Conservation (phyloP, 2,329 filamentous ascomycete species). For the Apiospora arundinis region DNA sequence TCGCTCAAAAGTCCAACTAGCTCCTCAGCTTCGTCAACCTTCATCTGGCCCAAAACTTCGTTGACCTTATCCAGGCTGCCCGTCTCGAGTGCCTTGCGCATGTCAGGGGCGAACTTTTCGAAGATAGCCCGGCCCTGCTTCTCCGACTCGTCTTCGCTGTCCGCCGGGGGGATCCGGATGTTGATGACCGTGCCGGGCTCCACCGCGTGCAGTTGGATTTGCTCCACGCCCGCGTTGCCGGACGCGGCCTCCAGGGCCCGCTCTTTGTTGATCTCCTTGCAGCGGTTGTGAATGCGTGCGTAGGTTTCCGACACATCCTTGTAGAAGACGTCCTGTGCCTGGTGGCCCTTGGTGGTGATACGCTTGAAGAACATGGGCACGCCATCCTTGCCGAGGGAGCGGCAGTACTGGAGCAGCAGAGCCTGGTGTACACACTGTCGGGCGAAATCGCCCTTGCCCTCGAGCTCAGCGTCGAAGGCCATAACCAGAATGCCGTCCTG, state of each 20-base stretch:
- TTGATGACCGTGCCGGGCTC: conserved; percentile 92
- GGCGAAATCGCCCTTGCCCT: conserved; percentile 76
- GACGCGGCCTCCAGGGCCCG: conserved; percentile 55
- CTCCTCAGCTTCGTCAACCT: conserved; percentile 84
- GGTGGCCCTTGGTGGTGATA: conserved; percentile 86
- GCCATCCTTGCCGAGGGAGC: conserved; percentile 85
- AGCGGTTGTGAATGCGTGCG: conserved; percentile 77
- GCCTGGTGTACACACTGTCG: conserved; percentile 93
- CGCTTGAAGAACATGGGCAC: conserved; percentile 95
- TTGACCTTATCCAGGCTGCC: conserved; percentile 90
- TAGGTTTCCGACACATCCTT: conserved; percentile 94
- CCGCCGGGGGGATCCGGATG: conserved; percentile 77
- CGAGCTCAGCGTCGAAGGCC: conserved; percentile 87
- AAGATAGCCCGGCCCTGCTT: conserved; percentile 76
- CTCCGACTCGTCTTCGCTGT: conserved; percentile 69
- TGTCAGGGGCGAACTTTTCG: conserved; percentile 79
- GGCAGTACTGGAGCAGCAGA: conserved; percentile 91
- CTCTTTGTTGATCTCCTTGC: conserved; percentile 70
- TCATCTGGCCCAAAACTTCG: conserved; percentile 86
- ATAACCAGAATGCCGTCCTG: conserved; percentile 90
- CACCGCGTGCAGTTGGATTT: conserved; percentile 96
- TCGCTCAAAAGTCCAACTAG: conserved; percentile 81
- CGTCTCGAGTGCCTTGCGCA: conserved; percentile 84
- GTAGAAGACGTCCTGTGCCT: conserved; percentile 88
- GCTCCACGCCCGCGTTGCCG: conserved; percentile 73